Conservation (phyloP, 345 rosid species). For the Gynandropsis gynandra region DNA sequence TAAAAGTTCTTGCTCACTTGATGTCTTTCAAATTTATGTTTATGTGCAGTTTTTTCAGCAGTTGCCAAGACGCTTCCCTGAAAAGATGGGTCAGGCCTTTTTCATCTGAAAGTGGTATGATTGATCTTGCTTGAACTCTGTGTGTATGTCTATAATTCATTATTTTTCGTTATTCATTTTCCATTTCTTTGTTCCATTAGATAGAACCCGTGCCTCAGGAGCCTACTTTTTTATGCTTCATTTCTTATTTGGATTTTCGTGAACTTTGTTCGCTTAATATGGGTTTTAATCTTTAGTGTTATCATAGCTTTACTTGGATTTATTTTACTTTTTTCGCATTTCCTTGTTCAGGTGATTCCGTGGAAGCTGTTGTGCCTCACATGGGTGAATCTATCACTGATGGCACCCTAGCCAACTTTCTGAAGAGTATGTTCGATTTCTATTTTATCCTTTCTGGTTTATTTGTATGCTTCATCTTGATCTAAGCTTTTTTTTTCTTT, state of each 20-base stretch:
- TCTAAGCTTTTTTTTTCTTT: neutral
- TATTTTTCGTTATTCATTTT: neutral
- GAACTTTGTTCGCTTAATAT: neutral
- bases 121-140: conserved; percentile 3
- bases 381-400: conserved; percentile 93
- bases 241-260: conserved; percentile 10
- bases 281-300: conserved; percentile 2
- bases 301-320: neutral
- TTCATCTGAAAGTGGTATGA: conserved; percentile 65
- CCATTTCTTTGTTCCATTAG: neutral
- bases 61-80: conserved; percentile 29
- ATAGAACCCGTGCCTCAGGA: neutral
- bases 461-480: neutral
- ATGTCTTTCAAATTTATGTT: neutral
- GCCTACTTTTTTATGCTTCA: neutral
- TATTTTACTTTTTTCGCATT: conserved; percentile 10
- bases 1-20: neutral
- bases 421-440: conserved; percentile 46
- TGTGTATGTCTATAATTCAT: neutral
- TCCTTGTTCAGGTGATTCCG: conserved; percentile 47
- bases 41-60: conserved; percentile 24
- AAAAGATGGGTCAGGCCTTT: conserved; percentile 45
- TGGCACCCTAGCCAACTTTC: conserved; percentile 68
- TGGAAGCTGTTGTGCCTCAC: conserved; percentile 73
- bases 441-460: conserved; percentile 7